Evolutionary conservation across 2,329 filamentous ascomycete genomes (phyloP).

Genomic region (Fusarium sp.): DNA sequence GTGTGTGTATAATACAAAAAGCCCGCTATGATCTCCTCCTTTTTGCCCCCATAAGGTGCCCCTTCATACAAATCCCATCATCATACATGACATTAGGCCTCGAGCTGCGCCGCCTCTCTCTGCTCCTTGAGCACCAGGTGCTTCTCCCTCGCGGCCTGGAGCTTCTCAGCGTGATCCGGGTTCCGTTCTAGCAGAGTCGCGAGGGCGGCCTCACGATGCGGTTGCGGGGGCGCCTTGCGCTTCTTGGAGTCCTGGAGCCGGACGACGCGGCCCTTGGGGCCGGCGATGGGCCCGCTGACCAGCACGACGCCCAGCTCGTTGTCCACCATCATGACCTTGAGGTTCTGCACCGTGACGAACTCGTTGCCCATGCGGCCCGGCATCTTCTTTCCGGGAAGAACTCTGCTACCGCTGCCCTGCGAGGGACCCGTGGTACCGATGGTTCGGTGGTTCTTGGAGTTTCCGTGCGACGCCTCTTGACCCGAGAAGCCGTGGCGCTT

Average conservation of each 20-base stretch:
- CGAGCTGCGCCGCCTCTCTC: conserved; percentile 48
- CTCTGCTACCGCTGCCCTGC: conserved; percentile 92
- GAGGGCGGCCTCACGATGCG: conserved; percentile 61
- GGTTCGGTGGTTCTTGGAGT: conserved; percentile 91
- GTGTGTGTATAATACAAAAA: conserved; percentile 55
- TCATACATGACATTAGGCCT: conserved; percentile 29
- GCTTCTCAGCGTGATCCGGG: conserved; percentile 57
- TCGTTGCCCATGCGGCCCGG: conserved; percentile 94
- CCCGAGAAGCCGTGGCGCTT: conserved; percentile 92
- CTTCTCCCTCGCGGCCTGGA: conserved; percentile 61
- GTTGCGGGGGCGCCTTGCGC: conserved; percentile 71
- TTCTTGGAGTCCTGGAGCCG: conserved; percentile 91
- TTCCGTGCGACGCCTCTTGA: conserved; percentile 93
- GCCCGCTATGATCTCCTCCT: conserved; percentile 47
- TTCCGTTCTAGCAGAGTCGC: conserved; percentile 60
- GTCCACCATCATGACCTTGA: conserved; percentile 90
- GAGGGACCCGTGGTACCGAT: conserved; percentile 91
- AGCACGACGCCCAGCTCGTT: conserved; percentile 88
- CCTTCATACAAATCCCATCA: conserved; percentile 33
- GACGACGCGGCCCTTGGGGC: conserved; percentile 88
- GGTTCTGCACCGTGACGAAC: conserved; percentile 89
- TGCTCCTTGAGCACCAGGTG: conserved; percentile 68
- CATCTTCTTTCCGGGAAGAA: conserved; percentile 98
- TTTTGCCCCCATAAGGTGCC: conserved; percentile 43
- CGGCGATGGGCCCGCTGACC: conserved; percentile 86